phyloP scores from a whole-genome alignment of 306 rosid genomes.

The Crataegus laevigata region DNA sequence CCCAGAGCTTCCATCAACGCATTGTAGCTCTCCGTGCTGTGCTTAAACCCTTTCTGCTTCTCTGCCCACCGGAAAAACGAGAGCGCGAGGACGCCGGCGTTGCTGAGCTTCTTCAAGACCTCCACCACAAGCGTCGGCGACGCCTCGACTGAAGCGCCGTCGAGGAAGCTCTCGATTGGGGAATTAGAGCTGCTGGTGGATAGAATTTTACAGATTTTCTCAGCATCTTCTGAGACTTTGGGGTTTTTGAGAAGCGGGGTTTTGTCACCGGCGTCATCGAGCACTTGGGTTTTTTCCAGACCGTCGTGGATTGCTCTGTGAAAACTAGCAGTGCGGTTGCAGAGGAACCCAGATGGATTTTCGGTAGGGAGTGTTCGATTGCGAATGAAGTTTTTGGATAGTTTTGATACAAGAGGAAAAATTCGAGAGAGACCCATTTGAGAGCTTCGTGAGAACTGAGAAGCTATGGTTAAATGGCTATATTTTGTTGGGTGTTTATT shows the following conservation, averaged over 20 bases:
- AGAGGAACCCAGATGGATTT: conserved; percentile 2
- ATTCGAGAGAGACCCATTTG: conserved; percentile 34
- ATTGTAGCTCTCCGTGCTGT: conserved; percentile 46
- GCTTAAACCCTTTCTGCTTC: conserved; percentile 52
- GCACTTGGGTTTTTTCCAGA: conserved; percentile 1
- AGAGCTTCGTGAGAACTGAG: neutral
- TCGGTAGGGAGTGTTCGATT: neutral
- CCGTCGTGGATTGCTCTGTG: conserved; percentile 9
- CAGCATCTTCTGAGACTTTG: conserved; percentile 22
- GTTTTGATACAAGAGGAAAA: conserved; percentile 5
- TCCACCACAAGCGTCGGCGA: conserved; percentile 46
- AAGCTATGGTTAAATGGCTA: neutral
- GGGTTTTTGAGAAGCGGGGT: conserved; percentile 11
- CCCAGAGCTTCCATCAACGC: conserved; percentile 69
- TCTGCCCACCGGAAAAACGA: conserved; percentile 81
- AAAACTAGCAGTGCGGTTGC: neutral
- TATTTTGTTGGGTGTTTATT: neutral
- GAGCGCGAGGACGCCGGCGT: conserved; percentile 68
- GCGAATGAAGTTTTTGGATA: conserved; percentile 9
- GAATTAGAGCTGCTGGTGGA: conserved; percentile 24
- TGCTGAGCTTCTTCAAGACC: conserved; percentile 64
- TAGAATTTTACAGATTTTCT: conserved; percentile 40
- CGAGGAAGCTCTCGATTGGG: conserved; percentile 29
- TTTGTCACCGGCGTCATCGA: neutral
- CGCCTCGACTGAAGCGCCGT: conserved; percentile 15